Evolutionary conservation across 1,284 basidiomycete genomes (phyloP).

Genomic region (Mycena sp.): DNA sequence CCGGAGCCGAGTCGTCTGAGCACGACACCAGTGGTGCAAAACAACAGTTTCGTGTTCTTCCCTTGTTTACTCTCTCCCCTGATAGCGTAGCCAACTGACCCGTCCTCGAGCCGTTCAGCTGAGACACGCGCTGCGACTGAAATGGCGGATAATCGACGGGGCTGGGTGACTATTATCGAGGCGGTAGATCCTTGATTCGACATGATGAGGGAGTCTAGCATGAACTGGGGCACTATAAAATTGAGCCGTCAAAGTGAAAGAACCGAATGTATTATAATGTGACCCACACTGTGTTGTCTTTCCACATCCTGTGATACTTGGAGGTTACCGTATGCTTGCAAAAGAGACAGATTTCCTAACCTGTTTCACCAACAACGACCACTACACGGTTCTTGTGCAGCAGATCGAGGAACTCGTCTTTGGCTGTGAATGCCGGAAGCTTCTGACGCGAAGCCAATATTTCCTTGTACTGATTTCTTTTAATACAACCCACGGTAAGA

Average conservation of each 20-base stretch:
- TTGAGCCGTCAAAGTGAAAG: conserved; percentile 2
- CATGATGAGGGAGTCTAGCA: conserved; percentile 85
- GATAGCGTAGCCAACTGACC: conserved; percentile 90
- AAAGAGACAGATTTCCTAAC: conserved; percentile 22
- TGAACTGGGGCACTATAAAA: conserved; percentile 83
- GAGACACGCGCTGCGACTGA: conserved; percentile 92
- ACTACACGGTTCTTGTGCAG: conserved; percentile 75
- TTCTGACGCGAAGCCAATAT: conserved; percentile 67
- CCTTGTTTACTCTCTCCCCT: conserved; percentile 86
- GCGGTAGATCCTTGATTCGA: conserved; percentile 70
- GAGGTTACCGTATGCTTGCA: conserved; percentile 44
- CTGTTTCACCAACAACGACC: conserved; percentile 86
- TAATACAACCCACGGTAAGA: neutral
- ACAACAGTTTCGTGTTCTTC: conserved; percentile 79
- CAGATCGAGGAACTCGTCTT: conserved; percentile 68
- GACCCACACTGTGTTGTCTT: conserved; percentile 85
- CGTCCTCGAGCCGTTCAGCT: conserved; percentile 85
- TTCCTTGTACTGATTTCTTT: conserved; percentile 55
- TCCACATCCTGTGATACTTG: conserved; percentile 77
- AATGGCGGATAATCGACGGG: conserved; percentile 89
- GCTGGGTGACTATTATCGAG: conserved; percentile 91
- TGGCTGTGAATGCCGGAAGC: conserved; percentile 82
- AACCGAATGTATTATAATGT: neutral
- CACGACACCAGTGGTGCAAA: conserved; percentile 94
- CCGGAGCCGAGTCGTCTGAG: conserved; percentile 84